Conservation (phyloP, 2,329 filamentous ascomycete genomes). For the Tolypocladium cylindrosporum region DNA sequence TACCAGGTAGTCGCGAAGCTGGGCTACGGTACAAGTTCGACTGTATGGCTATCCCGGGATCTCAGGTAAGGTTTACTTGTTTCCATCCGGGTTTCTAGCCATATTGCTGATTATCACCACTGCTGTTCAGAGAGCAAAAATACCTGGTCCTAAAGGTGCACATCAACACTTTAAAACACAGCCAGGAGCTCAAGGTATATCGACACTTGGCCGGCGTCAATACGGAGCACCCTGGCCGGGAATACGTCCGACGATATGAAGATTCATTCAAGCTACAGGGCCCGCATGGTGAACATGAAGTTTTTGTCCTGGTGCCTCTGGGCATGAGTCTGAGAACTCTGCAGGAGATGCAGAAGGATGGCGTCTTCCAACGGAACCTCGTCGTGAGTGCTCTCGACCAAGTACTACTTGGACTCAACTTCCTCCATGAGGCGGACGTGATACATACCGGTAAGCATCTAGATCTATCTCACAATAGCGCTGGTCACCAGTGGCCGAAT, state of each 20-base stretch:
- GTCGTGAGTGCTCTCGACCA: conserved; percentile 14
- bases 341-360: conserved; percentile 14
- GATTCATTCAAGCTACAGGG: conserved; percentile 22
- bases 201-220: conserved; percentile 13
- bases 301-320: conserved; percentile 23
- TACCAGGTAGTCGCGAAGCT: conserved; percentile 31
- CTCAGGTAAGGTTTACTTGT: conserved; percentile 9
- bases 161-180: conserved; percentile 14
- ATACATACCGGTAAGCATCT: conserved; percentile 16
- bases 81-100: neutral
- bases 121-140: conserved; percentile 7
- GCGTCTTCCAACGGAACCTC: conserved; percentile 15
- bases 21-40: conserved; percentile 29
- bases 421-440: conserved; percentile 14
- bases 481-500: neutral
- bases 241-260: conserved; percentile 20
- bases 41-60: conserved; percentile 31
- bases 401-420: conserved; percentile 12
- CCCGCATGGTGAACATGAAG: conserved; percentile 21
- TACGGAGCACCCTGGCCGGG: conserved; percentile 15
- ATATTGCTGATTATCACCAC: neutral
- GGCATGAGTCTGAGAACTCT: conserved; percentile 27
- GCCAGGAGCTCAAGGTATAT: conserved; percentile 20
- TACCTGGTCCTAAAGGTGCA: conserved; percentile 24
- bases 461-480: no score